phyloP scores from a whole-genome alignment of 1,284 basidiomycete species.

The Microbotryomycetes sp. region DNA sequence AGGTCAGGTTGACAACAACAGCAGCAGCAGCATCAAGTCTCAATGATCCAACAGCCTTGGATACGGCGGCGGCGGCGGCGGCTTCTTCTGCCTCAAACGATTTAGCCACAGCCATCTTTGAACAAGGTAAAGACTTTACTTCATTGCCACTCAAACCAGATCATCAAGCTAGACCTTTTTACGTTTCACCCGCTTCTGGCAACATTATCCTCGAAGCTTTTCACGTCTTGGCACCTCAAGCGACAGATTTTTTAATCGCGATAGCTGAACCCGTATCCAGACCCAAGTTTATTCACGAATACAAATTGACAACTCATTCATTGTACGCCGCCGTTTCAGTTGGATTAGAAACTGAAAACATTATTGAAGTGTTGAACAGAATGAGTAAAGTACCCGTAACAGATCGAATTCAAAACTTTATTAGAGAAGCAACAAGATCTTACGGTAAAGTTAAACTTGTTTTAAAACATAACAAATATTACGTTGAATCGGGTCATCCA shows the following conservation, averaged over 20 bases:
- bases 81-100: background rate
- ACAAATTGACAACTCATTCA: conserved; percentile 95
- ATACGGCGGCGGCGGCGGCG: background rate
- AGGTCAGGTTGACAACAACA: conserved; percentile 9
- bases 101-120: conserved; percentile 18
- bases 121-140: conserved; percentile 57
- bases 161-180: conserved; percentile 81
- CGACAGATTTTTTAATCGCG: conserved; percentile 95
- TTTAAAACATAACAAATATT: conserved; percentile 93
- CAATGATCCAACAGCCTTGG: background rate
- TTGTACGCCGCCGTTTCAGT: conserved; percentile 98
- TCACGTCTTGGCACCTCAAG: conserved; percentile 92
- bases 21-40: conserved; percentile 1
- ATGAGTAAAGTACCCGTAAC: conserved; percentile 64
- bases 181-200: conserved; percentile 74
- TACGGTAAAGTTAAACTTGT: conserved; percentile 97
- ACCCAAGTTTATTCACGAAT: conserved; percentile 97
- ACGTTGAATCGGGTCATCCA: conserved; percentile 85
- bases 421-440: conserved; percentile 81
- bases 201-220: conserved; percentile 95
- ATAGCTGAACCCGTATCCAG: conserved; percentile 98
- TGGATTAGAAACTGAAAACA: conserved; percentile 94
- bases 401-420: conserved; percentile 69
- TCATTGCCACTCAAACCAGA: conserved; percentile 79
- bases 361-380: conserved; percentile 72